Evolutionary conservation across 176 grass and related monocot genomes (phyloP), one percentile per base, ranked within the genome.

Genomic region (Aegilops tauschii): DNA sequence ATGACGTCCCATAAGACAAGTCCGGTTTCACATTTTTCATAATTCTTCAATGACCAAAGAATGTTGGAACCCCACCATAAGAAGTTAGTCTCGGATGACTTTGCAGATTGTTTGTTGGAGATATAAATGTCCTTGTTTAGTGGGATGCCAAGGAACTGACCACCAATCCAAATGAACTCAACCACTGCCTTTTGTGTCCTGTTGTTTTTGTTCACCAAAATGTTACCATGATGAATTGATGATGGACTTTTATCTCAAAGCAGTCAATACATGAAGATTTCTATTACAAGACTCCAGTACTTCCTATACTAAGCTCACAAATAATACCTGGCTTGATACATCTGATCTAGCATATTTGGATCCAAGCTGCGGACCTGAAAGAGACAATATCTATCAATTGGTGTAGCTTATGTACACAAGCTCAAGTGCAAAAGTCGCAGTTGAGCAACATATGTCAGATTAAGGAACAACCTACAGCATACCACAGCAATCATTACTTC

Each of bases 281-380:
- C 7, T 40, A 70, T 11, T 11, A 83, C 16, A 76, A 30, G 14
- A 50, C 23, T 5, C 70, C n/a, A 16, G 39, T 47, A 47, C 70
- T 47, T 27, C 44, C 34, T 40, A 31, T 28, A 88, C 61, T 36
- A 31, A 61, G 81, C 72, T 52, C 6, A 44, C 56, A 84, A 82
- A 81, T 17, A 81, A 82, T 85, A 98, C 96, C 92, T 95, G 86
- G 87, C 92, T 85, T 98, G 92, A 92, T 98, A 98, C 93, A 98
- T 98, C 85, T 86, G 96, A 50, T 98, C 85, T 87, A 98, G 73
- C 77, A 98, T 84, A 45, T 92, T 88, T 1, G 72, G 50, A 70
- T 98, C 93, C 84, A 98, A 92, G 85, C 86, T 89, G 47, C 92
- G 92, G 32, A 95, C 93, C 92, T 95, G 90, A 91, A 80, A 78